Evolutionary conservation across 768 basidiomycete genomes (phyloP).

Genomic region (Hygrocybe punicea): DNA sequence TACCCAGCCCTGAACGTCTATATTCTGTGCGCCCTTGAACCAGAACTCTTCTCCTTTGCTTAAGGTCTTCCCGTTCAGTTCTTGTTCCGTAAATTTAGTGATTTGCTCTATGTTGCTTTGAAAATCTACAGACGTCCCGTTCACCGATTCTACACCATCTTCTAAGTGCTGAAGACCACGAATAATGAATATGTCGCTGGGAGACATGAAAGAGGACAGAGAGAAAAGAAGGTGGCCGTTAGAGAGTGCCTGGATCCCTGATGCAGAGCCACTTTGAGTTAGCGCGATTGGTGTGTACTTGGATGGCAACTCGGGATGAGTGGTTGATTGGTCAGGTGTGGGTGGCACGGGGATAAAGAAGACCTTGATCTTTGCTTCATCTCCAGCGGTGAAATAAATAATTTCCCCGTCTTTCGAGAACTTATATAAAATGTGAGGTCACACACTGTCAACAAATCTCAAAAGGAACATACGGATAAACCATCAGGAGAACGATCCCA

Average conservation of each 20-base stretch:
- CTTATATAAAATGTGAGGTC: slow-evolving; percentile 35
- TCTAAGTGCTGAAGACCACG: slow-evolving; percentile 46
- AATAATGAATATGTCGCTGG: slow-evolving; percentile 76
- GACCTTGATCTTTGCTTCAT: slow-evolving; percentile 72
- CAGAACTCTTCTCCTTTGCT: slow-evolving; percentile 75
- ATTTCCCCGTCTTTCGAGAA: slow-evolving; percentile 70
- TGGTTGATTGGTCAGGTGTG: slow-evolving; percentile 53
- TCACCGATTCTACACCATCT: slow-evolving; percentile 33
- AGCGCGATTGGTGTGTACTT: slow-evolving; percentile 58
- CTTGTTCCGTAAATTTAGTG: slow-evolving; percentile 59
- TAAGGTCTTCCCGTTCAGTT: slow-evolving; percentile 57
- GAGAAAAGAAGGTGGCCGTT: slow-evolving; percentile 66
- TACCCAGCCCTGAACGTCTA: slow-evolving; percentile 80
- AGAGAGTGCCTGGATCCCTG: slow-evolving; percentile 59
- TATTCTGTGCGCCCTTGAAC: slow-evolving; percentile 80
- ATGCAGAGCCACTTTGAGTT: slow-evolving; percentile 54
- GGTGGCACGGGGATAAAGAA: slow-evolving; percentile 66
- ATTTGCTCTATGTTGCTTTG: slow-evolving; percentile 48
- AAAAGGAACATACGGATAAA: slow-evolving; percentile 48
- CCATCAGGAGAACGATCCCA: slow-evolving; percentile 82
- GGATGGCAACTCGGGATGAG: slow-evolving; percentile 45
- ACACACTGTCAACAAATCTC: background rate
- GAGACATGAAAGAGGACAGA: slow-evolving; percentile 68
- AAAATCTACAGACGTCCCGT: slow-evolving; percentile 26
- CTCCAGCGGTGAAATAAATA: slow-evolving; percentile 73